phyloP scores from a whole-genome alignment of 2,329 filamentous ascomycete genomes.

The Penicillium psychrosexuale region DNA sequence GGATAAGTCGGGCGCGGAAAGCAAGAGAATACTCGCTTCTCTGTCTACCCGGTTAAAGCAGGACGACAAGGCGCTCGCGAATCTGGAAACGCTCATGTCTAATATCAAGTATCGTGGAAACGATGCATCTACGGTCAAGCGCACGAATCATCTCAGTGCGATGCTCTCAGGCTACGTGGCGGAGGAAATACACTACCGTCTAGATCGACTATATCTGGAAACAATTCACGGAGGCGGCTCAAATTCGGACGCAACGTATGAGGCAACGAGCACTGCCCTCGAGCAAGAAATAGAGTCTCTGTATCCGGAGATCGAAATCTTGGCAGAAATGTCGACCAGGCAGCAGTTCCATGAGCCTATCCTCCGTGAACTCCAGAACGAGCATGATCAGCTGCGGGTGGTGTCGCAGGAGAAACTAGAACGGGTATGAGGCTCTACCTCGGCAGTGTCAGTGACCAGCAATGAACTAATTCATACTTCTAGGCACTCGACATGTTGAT shows the following conservation, averaged over 20 bases:
- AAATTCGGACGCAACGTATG: slow-evolving; percentile 2
- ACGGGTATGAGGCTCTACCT: slow-evolving; percentile 25
- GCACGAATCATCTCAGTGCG: slow-evolving; percentile 27
- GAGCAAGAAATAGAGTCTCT: slow-evolving; percentile 40
- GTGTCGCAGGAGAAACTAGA: slow-evolving; percentile 35
- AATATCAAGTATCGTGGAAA: slow-evolving; percentile 29
- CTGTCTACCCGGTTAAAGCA: slow-evolving; percentile 36
- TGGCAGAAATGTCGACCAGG: slow-evolving; percentile 43
- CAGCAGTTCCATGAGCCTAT: slow-evolving; percentile 44
- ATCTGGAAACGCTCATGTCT: slow-evolving; percentile 30
- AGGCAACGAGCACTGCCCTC: slow-evolving; percentile 25
- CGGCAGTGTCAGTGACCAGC: neutral
- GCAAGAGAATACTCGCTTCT: slow-evolving; percentile 33
- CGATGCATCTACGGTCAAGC: slow-evolving; percentile 29
- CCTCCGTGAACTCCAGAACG: slow-evolving; percentile 33
- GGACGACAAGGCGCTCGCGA: slow-evolving; percentile 35
- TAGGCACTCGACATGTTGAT: slow-evolving; percentile 35
- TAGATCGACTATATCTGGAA: slow-evolving; percentile 43
- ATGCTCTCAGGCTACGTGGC: slow-evolving; percentile 33
- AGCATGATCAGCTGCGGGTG: slow-evolving; percentile 29
- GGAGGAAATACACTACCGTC: slow-evolving; percentile 39
- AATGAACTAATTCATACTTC: slow-evolving; percentile 11
- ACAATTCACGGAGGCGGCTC: slow-evolving; percentile 13
- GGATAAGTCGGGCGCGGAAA: slow-evolving; percentile 32
- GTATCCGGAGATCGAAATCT: slow-evolving; percentile 40